Evolutionary conservation across 2,329 filamentous ascomycete species (phyloP).

Genomic region (Aspergillus chevalieri): DNA sequence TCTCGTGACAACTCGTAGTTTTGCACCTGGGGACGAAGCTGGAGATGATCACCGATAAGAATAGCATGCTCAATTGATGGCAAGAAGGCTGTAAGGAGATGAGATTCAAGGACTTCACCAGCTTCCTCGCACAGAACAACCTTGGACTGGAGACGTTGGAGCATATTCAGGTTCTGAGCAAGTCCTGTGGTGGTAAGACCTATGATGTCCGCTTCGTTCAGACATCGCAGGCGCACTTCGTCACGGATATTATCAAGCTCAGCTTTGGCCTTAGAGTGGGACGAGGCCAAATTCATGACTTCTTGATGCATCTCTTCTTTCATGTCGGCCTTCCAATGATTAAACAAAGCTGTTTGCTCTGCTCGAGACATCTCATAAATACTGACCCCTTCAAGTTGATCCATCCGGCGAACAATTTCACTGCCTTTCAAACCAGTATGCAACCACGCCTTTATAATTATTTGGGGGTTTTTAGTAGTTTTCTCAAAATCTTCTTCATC

Average conservation of each 20-base stretch:
- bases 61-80: slow-evolving; percentile 37
- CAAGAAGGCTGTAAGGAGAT: slow-evolving; percentile 39
- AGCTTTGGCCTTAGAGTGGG: not conserved
- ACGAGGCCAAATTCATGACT: not conserved
- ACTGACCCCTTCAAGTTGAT: not conserved
- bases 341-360: not conserved
- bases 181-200: slow-evolving; percentile 50
- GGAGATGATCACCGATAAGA: slow-evolving; percentile 29
- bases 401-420: slow-evolving; percentile 1
- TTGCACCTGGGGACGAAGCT: slow-evolving; percentile 24
- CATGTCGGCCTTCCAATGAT: not conserved
- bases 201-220: slow-evolving; percentile 41
- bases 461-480: not conserved
- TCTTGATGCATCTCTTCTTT: not conserved
- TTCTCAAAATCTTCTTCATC: slow-evolving; percentile 18
- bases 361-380: not conserved
- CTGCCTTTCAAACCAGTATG: not conserved
- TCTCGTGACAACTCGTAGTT: slow-evolving; percentile 30
- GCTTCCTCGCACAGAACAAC: slow-evolving; percentile 61
- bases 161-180: slow-evolving; percentile 38
- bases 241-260: slow-evolving; percentile 5
- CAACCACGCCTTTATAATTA: not conserved
- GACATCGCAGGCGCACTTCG: slow-evolving; percentile 19
- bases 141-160: slow-evolving; percentile 36
- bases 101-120: slow-evolving; percentile 61